Conservation (phyloP, 257 asterid species). For the Eucommia ulmoides region DNA sequence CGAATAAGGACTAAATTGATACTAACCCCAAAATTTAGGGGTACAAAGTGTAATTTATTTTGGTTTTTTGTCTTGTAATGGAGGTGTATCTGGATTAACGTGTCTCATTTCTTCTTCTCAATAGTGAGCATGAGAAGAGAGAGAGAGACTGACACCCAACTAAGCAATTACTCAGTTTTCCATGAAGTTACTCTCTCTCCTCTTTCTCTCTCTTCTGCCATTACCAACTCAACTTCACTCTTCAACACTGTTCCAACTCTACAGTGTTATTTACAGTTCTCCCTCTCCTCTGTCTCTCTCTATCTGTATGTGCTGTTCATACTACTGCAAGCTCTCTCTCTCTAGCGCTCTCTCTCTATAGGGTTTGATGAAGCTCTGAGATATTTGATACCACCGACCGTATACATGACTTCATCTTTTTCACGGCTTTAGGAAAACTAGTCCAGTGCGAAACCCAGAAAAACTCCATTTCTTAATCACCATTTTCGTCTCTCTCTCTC, state of each 20-base stretch:
- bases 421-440: constrained; percentile 39
- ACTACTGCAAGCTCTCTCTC: too few relatives aligned
- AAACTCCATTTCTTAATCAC: constrained; percentile 15
- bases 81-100: not conserved
- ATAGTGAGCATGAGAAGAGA: not conserved
- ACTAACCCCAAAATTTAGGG: not conserved
- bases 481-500: constrained; percentile 8
- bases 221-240: constrained; percentile 8
- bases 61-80: not conserved
- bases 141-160: not conserved
- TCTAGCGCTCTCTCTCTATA: too few relatives aligned
- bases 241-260: too few relatives aligned
- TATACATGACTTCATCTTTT: constrained; percentile 33
- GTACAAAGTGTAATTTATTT: not conserved
- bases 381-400: not conserved
- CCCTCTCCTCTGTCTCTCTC: not conserved
- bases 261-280: not conserved
- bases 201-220: constrained; percentile 1
- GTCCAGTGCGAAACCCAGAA: constrained; percentile 12
- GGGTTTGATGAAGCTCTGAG: too few relatives aligned
- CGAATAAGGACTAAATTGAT: not conserved
- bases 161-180: not conserved
- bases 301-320: too few relatives aligned
- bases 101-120: not conserved
- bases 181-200: not conserved